Evolutionary conservation across 192 early-diverging fungal species (phyloP), one percentile per base, ranked within the genome.

Genomic region (Gigaspora rosea): DNA sequence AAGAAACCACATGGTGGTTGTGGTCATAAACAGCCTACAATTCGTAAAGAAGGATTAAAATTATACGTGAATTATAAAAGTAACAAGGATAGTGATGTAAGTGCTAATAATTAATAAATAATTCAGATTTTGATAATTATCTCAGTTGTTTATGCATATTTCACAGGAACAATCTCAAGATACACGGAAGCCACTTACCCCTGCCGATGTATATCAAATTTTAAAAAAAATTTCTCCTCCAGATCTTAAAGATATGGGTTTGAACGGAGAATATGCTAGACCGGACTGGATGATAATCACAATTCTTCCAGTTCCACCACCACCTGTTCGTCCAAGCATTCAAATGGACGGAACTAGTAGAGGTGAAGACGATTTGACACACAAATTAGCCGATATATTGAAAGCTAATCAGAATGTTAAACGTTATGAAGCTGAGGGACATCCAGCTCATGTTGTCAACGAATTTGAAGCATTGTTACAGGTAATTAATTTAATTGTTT

Each of bases 281-380:
- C 97, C 97, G 11, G 97, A 98, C 82, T 99, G 97, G 97, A 97
- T 99, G 95, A 88, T 98, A 68, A 87, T 97, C 70, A 93, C 95
- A 8, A 92, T 95, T 18, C 86, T 99, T 75, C 95, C 97, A 18
- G 96, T 98, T 9, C 95, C 98, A 51, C 98, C 98, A 1, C 94
- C 95, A 85, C 88, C 96, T 8, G 98, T 99, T 35, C 94, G 98
- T 57, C 98, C 98, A 20, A 95, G 95, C 79, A 94, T 98, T 80
- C 90, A 92, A 78, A 94, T 96, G 91, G 95, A 97, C 68, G 96
- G 95, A 59, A 89, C 90, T 3, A 89, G 91, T 74, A 86, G 88
- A 63, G 90, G 92, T 76, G 94, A 99, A 88, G 98, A 99, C 83
- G 97, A 99, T 90, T 88, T 99, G 81, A 99, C 98, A 4, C 90